Evolutionary conservation across 83 land plant species (phyloP).

Genomic region (Picea engelmannii): DNA sequence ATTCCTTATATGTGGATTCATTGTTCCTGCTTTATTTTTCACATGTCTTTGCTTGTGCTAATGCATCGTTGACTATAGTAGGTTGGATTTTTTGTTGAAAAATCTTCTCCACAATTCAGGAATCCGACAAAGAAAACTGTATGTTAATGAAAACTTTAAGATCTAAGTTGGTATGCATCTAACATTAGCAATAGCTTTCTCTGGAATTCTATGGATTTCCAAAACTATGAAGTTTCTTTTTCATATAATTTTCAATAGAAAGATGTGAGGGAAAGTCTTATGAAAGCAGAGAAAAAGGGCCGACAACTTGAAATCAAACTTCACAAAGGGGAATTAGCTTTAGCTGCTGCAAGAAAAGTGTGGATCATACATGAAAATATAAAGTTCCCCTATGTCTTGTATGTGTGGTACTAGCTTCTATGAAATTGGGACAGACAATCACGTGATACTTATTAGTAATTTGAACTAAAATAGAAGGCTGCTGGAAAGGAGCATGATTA

Average conservation of each 20-base stretch:
- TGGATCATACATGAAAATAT: constrained; percentile 2
- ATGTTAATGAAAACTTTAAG: constrained; percentile 67
- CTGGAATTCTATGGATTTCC: too few species aligned
- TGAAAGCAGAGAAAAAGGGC: constrained; percentile 71
- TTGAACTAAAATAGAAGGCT: constrained; percentile 36
- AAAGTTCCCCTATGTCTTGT: too few species aligned
- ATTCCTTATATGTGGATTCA: too few species aligned
- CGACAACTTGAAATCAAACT: constrained; percentile 71
- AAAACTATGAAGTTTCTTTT: too few species aligned
- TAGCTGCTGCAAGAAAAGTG: constrained; percentile 54
- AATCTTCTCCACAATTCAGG: constrained; percentile 36
- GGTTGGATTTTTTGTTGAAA: too few species aligned
- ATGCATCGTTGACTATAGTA: too few species aligned
- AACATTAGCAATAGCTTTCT: too few species aligned
- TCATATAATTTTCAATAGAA: constrained; percentile 41
- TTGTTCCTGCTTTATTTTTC: too few species aligned
- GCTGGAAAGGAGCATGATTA: constrained; percentile 57
- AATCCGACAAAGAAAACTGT: constrained; percentile 74
- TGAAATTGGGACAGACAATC: too few species aligned
- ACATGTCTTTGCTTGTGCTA: too few species aligned
- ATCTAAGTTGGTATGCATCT: constrained; percentile 65
- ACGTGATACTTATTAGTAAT: too few species aligned
- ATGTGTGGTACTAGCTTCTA: too few species aligned
- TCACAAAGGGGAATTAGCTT: constrained; percentile 51
- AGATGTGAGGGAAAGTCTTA: constrained; percentile 67